Conservation (phyloP, 106 monocot species). For the Acorus calamus region DNA sequence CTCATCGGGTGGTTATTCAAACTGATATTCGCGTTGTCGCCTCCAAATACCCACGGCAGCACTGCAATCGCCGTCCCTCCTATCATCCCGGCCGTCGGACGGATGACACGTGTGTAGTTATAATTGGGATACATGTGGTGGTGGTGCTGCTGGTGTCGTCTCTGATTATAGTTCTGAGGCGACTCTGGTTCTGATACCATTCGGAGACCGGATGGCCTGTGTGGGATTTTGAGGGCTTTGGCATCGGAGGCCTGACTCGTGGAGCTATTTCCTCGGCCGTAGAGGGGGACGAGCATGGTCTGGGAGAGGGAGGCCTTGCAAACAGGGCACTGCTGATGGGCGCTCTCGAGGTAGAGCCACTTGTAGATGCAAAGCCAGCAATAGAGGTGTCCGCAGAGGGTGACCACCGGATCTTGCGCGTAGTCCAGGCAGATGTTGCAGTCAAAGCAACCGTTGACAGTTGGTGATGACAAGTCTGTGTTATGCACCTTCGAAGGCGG, state of each 20-base stretch:
- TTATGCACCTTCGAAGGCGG: background rate
- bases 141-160: slow-evolving; percentile 12
- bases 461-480: background rate
- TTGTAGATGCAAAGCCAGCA: slow-evolving; percentile 46
- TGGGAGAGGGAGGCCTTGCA: slow-evolving; percentile 31
- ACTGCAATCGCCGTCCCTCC: slow-evolving; percentile 43
- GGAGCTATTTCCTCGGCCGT: slow-evolving; percentile 16
- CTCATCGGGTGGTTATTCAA: slow-evolving; percentile 8
- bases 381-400: slow-evolving; percentile 59
- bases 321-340: slow-evolving; percentile 7
- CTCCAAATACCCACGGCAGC: slow-evolving; percentile 34
- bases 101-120: slow-evolving; percentile 14
- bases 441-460: slow-evolving; percentile 22
- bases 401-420: slow-evolving; percentile 35
- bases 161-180: background rate
- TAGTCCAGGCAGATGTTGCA: slow-evolving; percentile 57
- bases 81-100: slow-evolving; percentile 32
- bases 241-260: background rate
- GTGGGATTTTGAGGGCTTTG: slow-evolving; percentile 23
- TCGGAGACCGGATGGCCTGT: slow-evolving; percentile 25
- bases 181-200: background rate
- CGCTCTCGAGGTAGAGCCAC: slow-evolving; percentile 20
- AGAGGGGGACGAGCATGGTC: slow-evolving; percentile 26
- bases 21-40: background rate
- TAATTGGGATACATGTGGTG: background rate